Conservation (phyloP, 768 basidiomycete genomes). For the Tephrocybe sp. region DNA sequence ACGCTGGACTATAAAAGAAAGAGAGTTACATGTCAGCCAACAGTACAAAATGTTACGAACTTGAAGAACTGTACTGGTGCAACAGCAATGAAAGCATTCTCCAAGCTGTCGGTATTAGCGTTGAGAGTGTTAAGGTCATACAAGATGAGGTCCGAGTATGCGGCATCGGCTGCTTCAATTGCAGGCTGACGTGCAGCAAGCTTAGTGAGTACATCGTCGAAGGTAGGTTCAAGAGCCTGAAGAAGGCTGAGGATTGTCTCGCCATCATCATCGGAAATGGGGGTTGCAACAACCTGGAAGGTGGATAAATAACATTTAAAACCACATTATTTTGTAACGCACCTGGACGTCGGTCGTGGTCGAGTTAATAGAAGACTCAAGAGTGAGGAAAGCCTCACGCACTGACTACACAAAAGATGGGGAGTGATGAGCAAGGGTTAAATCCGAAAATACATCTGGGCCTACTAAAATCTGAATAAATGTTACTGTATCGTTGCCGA, state of each 20-base stretch:
- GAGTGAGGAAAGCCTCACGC: conserved; percentile 26
- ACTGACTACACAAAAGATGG: conserved; percentile 19
- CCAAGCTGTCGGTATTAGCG: conserved; percentile 19
- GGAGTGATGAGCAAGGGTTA: background rate
- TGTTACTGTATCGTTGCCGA: conserved; percentile 21
- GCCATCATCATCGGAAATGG: conserved; percentile 27
- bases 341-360: conserved; percentile 29
- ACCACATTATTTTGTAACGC: background rate
- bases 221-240: conserved; percentile 25
- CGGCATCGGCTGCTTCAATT: conserved; percentile 26
- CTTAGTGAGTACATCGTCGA: conserved; percentile 20
- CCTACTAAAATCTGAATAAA: too few species aligned
- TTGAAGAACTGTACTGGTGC: conserved; percentile 24
- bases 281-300: conserved; percentile 18
- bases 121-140: conserved; percentile 27
- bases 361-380: conserved; percentile 22
- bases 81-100: conserved; percentile 23
- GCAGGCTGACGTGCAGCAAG: conserved; percentile 26
- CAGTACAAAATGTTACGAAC: background rate
- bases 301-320: background rate
- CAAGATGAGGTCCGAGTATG: conserved; percentile 28
- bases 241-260: conserved; percentile 22
- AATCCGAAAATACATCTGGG: conserved; percentile 22
- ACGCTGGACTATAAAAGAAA: conserved; percentile 20
- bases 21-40: background rate